Evolutionary conservation across 2,329 filamentous ascomycete genomes (phyloP).

Genomic region (Ampelomyces quisqualis): DNA sequence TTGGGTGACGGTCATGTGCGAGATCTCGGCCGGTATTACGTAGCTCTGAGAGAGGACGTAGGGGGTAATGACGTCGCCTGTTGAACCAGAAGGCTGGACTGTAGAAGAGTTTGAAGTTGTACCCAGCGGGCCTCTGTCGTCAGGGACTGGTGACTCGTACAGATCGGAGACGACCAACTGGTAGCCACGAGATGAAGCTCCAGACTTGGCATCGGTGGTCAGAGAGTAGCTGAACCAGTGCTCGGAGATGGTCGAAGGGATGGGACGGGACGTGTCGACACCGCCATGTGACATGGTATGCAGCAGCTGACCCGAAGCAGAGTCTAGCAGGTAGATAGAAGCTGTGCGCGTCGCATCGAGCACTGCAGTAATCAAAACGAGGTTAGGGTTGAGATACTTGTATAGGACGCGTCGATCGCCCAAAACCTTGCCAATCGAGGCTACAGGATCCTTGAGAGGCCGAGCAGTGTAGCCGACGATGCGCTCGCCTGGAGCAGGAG

Average conservation of each 20-base stretch:
- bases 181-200: constrained; percentile 69
- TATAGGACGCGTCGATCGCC: constrained; percentile 92
- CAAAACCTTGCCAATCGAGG: constrained; percentile 91
- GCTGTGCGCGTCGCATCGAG: constrained; percentile 61
- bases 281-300: constrained; percentile 69
- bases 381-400: constrained; percentile 93
- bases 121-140: constrained; percentile 80
- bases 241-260: constrained; percentile 79
- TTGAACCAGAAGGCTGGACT: constrained; percentile 63
- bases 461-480: constrained; percentile 68
- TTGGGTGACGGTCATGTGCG: constrained; percentile 77
- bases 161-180: constrained; percentile 85
- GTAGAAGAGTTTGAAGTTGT: constrained; percentile 73
- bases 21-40: constrained; percentile 76
- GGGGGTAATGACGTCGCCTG: constrained; percentile 62
- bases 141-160: constrained; percentile 79
- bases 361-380: constrained; percentile 71
- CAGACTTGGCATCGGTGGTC: constrained; percentile 55
- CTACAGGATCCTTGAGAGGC: constrained; percentile 78
- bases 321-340: constrained; percentile 79
- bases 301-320: constrained; percentile 78
- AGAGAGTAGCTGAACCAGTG: constrained; percentile 95
- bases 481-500: constrained; percentile 63
- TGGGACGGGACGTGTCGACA: constrained; percentile 71
- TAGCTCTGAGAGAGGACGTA: constrained; percentile 78